Percentiles rank a stretch among this genome's conserved stretches.
These are phyloP conservation scores for Paraphoma sp. DNA, from an alignment of 2,329 filamentous ascomycete species.

Conservation along the genomic window DNA sequence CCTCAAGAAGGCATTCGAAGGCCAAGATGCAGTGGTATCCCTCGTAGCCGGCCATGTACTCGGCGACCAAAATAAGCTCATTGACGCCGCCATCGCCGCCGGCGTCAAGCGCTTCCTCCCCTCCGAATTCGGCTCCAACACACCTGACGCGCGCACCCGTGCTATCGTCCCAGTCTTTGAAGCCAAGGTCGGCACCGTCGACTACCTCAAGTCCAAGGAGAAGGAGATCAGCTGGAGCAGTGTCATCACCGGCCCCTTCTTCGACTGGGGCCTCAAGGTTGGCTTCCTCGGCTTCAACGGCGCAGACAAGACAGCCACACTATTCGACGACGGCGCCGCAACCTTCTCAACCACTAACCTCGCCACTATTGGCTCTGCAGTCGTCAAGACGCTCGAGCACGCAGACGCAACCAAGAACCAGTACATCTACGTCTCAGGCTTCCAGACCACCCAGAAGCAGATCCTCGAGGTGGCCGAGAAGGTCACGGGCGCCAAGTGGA, in stretches of 20 bases:
- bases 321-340: constrained; percentile 64
- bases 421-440: constrained; percentile 64
- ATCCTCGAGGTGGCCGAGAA: constrained; percentile 62
- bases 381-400: constrained; percentile 59
- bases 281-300: constrained; percentile 62
- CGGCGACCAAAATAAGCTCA: constrained; percentile 57
- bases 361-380: constrained; percentile 58
- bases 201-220: constrained; percentile 60
- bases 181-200: constrained; percentile 56
- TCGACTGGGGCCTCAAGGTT: constrained; percentile 52
- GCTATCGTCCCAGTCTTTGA: constrained; percentile 59
- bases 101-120: constrained; percentile 68
- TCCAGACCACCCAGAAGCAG: constrained; percentile 65
- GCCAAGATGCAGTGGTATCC: constrained; percentile 64
- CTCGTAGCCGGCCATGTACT: constrained; percentile 53
- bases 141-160: constrained; percentile 41
- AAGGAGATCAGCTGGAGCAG: constrained; percentile 63
- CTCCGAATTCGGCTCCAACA: constrained; percentile 63
- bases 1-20: constrained; percentile 59
- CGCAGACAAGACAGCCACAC: constrained; percentile 56
- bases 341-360: constrained; percentile 61
- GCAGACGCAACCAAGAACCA: constrained; percentile 63
- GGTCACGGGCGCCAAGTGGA: constrained; percentile 59
- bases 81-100: constrained; percentile 65
- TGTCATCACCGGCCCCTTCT: constrained; percentile 58